Evolutionary conservation across 257 asterid species (phyloP), one percentile per base, ranked within the genome.

Genomic region (Solanum neorickii): DNA sequence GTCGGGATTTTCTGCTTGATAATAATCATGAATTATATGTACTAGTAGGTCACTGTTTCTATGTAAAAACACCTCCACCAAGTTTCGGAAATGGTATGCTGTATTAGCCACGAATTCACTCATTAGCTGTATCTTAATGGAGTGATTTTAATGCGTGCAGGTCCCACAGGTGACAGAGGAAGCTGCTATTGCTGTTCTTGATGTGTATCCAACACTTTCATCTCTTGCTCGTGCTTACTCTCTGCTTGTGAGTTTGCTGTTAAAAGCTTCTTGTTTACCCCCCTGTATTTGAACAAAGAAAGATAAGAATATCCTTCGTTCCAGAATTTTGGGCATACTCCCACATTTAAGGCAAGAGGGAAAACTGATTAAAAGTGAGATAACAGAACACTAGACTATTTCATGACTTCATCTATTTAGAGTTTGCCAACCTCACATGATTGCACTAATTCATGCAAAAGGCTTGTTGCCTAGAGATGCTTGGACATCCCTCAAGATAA

Each of bases 161-260:
- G 98, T 97, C 86, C 98, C 98, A 70, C 98, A 95, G 65, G 99
- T 97, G 84, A 97, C 98, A 2, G 99, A 97, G 94, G 98, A 96
- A 77, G 85, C 93, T 82, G 98, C 99, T 89, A 90, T 95, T 86
- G 96, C 95, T 86, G 99, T 97, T 87, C 65, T 96, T 86, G 98
- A 95, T 85, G 88, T 96, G 92, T 96, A 95, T 87, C 99, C 99
- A 47, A 97, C 99, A 2, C 88, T 95, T 92, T 44, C 90, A 86
- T 94, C 99, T 39, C 99, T 97, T 68, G 98, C 98, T 83, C 90
- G 60, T 82, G 98, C 98, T 20, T 97, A 97, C 91, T 92, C 96
- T 86, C 88, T 88, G 84, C 96, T 94, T 56, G 99, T 97, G 89
- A 93, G 98, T 91, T 87, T 69, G 89, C 85, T 92, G 73, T 59